phyloP scores from a whole-genome alignment of 768 basidiomycete genomes.

The Leccinellum rugosiceps region DNA sequence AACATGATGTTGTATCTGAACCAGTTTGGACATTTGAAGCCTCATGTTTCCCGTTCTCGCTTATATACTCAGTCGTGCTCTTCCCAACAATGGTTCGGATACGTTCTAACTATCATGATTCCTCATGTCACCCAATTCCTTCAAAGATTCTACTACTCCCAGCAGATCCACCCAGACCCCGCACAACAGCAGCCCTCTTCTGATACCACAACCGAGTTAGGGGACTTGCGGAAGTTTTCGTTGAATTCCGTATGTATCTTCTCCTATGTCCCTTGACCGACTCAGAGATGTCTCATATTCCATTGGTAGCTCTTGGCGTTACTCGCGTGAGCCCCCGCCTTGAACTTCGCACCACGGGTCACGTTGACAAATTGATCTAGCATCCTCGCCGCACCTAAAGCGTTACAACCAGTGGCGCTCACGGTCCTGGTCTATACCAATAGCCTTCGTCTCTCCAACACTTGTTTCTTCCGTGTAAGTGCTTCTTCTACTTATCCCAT shows the following conservation, averaged over 20 bases:
- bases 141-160: background rate
- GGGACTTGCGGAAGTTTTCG: constrained; percentile 13
- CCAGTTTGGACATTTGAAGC: no score
- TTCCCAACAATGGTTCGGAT: no score
- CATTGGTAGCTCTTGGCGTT: constrained; percentile 14
- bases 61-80: no score
- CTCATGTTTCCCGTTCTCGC: no score
- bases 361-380: background rate
- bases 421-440: constrained; percentile 24
- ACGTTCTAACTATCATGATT: no score
- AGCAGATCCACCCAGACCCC: background rate
- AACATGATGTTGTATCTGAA: no score
- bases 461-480: constrained; percentile 11
- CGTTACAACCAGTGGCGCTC: constrained; percentile 5
- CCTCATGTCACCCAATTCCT: background rate
- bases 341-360: background rate
- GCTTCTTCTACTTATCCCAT: background rate
- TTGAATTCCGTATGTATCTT: constrained; percentile 12
- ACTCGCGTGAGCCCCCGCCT: constrained; percentile 12
- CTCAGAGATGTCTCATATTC: background rate
- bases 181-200: background rate
- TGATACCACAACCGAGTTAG: constrained; percentile 5
- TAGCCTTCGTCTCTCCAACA: constrained; percentile 15
- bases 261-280: background rate
- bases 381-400: constrained; percentile 7